These are phyloP conservation scores for Nothophytophthora sp. DNA, from an alignment of 352 stramenopile genomes.

Conservation along the genomic window DNA sequence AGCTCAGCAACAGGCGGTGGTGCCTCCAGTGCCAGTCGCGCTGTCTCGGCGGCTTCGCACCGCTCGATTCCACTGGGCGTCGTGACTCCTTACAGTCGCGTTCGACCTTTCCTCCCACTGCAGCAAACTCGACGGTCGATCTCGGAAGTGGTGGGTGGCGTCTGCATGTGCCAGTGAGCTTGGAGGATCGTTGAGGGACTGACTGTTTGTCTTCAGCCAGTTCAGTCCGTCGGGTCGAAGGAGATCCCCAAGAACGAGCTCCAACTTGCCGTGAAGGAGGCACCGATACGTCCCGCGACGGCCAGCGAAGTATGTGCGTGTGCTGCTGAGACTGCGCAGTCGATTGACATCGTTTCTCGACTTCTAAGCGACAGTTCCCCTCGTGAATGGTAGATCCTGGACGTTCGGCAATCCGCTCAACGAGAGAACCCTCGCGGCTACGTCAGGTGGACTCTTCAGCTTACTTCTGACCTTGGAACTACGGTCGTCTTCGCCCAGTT, in stretches of 20 bases:
- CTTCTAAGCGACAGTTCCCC: too few relatives aligned
- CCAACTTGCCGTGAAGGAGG: constrained; percentile 15
- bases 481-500: not conserved
- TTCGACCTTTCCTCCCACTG: constrained; percentile 15
- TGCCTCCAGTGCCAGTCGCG: constrained; percentile 14
- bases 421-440: constrained; percentile 39
- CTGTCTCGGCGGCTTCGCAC: constrained; percentile 16
- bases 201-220: constrained; percentile 1
- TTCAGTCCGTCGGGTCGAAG: constrained; percentile 8
- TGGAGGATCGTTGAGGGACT: not conserved
- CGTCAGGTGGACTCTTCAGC: constrained; percentile 37
- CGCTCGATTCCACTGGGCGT: constrained; percentile 12
- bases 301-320: constrained; percentile 24
- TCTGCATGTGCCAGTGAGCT: not conserved
- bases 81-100: constrained; percentile 9
- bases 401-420: constrained; percentile 26
- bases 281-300: constrained; percentile 17
- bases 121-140: constrained; percentile 17
- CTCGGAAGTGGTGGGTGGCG: constrained; percentile 12
- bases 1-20: constrained; percentile 4
- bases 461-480: not conserved
- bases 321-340: not conserved
- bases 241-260: constrained; percentile 15
- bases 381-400: constrained; percentile 16
- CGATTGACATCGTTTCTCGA: too few relatives aligned